Evolutionary conservation across 2,329 filamentous ascomycete species (phyloP).

Genomic region (Trichoderma lentiforme): DNA sequence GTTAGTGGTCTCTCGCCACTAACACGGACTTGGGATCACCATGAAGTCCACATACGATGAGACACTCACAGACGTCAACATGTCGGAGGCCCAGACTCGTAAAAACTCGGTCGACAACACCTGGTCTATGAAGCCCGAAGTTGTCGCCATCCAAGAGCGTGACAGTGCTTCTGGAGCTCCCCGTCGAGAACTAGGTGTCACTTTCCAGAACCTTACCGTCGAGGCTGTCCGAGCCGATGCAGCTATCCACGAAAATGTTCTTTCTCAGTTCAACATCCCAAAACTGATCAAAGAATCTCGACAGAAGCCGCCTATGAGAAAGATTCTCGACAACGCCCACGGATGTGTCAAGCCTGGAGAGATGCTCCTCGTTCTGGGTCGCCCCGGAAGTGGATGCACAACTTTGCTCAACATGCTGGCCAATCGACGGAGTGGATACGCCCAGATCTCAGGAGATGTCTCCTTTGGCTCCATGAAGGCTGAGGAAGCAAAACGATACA

Average conservation of each 20-base stretch:
- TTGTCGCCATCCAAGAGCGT: conserved; percentile 42
- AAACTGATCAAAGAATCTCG: conserved; percentile 51
- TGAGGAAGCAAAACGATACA: conserved; percentile 47
- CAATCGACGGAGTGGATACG: conserved; percentile 60
- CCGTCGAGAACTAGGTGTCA: conserved; percentile 55
- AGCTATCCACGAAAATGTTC: conserved; percentile 62
- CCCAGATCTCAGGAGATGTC: conserved; percentile 56
- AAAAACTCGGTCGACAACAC: conserved; percentile 26
- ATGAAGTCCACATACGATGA: conserved; percentile 30
- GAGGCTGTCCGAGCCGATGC: conserved; percentile 59
- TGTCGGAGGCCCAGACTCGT: conserved; percentile 18
- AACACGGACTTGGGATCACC: conserved; percentile 2
- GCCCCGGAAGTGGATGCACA: conserved; percentile 67
- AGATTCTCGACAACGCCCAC: conserved; percentile 62
- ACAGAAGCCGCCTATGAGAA: conserved; percentile 57
- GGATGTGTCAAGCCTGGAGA: conserved; percentile 70
- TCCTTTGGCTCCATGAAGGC: conserved; percentile 51
- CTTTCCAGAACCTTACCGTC: conserved; percentile 63
- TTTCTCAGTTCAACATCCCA: conserved; percentile 56
- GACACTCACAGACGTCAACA: conserved; percentile 26
- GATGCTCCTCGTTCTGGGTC: conserved; percentile 67
- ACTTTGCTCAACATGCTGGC: conserved; percentile 67
- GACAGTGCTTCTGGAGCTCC: conserved; percentile 46
- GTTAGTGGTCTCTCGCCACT: background rate
- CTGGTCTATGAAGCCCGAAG: conserved; percentile 48